These are phyloP conservation scores for Naganishia vaughanmartiniae DNA, from an alignment of 768 basidiomycete genomes.

Conservation along the genomic window DNA sequence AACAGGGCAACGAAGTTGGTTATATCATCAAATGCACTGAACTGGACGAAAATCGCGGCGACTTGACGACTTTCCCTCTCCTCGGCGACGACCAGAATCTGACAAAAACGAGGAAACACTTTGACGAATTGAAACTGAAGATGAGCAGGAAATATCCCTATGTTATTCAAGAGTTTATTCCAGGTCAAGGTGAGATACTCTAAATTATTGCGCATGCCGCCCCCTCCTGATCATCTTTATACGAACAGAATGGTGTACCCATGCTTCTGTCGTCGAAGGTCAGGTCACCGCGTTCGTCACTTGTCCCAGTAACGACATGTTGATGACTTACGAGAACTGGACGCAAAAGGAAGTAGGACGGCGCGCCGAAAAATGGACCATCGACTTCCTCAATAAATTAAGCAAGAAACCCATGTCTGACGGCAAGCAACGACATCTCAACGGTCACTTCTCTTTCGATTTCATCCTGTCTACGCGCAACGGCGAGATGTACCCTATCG, in stretches of 20 bases:
- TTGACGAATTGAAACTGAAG: conserved; percentile 37
- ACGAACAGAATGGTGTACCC: conserved; percentile 49
- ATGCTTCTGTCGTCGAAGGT: conserved; percentile 49
- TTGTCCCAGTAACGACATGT: conserved; percentile 52
- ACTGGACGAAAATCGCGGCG: conserved; percentile 50
- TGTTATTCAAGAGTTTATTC: conserved; percentile 52
- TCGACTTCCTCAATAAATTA: conserved; percentile 39
- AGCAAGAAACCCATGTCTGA: conserved; percentile 35
- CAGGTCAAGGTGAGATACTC: conserved; percentile 45
- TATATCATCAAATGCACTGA: conserved; percentile 51
- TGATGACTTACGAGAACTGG: conserved; percentile 52
- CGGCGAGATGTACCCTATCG: conserved; percentile 49
- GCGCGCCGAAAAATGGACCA: conserved; percentile 48
- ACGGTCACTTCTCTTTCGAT: conserved; percentile 51
- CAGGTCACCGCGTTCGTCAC: conserved; percentile 49
- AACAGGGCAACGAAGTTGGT: conserved; percentile 33
- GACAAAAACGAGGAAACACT: conserved; percentile 34
- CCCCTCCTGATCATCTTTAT: not conserved
- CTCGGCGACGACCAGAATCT: conserved; percentile 41
- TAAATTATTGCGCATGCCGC: not conserved
- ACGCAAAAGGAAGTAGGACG: conserved; percentile 39
- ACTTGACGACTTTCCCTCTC: conserved; percentile 48
- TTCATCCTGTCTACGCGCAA: conserved; percentile 49
- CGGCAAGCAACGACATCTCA: conserved; percentile 37
- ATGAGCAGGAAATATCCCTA: conserved; percentile 43